A percentile compares a stretch with the other conserved stretches of the same genome.
Evolutionary conservation across 1,139 yeast species (phyloP).

Genomic region (Nakaseomyces uthaithaninus): DNA sequence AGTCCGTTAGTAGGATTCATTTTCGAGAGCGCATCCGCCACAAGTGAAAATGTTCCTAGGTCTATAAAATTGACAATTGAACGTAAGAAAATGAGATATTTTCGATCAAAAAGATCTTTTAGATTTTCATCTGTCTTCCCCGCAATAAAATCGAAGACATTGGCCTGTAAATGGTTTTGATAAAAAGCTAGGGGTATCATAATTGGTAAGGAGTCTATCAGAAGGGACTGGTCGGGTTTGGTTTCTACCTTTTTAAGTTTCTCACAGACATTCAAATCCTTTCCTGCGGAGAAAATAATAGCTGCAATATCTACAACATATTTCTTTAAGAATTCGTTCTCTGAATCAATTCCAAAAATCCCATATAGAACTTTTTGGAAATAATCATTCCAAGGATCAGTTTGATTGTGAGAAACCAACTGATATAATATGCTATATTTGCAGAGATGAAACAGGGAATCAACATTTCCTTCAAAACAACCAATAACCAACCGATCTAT

Average conservation of each 20-base stretch:
- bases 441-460: not conserved
- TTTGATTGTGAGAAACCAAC: not conserved
- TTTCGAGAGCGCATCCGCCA: constrained; percentile 15
- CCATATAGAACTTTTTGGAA: not conserved
- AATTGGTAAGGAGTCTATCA: not conserved
- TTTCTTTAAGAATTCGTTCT: constrained; percentile 14
- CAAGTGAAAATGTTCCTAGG: constrained; percentile 30
- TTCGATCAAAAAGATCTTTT: constrained; percentile 16
- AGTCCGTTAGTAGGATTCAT: constrained; percentile 11
- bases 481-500: not conserved
- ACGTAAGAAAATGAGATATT: constrained; percentile 31
- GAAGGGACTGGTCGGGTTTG: not conserved
- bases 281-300: constrained; percentile 21
- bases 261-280: constrained; percentile 10
- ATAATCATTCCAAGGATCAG: not conserved
- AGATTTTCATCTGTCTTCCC: not conserved
- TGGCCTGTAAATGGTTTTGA: not conserved
- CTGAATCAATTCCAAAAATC: constrained; percentile 22
- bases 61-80: constrained; percentile 38
- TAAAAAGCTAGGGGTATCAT: not conserved
- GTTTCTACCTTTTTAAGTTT: constrained; percentile 2
- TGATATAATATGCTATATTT: not conserved
- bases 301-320: constrained; percentile 18
- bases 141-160: not conserved
- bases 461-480: not conserved